Base-by-base conservation (phyloP, 495 filamentous ascomycete species). In the Cairneyella variabilis region DNA sequence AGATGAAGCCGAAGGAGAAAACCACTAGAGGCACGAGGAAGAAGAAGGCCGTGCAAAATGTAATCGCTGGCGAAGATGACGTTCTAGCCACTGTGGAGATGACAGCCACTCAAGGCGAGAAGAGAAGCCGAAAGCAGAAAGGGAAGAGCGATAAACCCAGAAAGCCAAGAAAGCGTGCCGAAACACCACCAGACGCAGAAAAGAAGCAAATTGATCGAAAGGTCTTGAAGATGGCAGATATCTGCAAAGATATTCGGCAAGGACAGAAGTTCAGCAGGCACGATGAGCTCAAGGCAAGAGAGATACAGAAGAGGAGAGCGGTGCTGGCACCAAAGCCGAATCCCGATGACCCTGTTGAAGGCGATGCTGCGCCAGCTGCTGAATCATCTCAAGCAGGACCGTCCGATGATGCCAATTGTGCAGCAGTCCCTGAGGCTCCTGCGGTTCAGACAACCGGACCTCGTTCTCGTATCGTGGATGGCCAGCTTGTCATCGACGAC, bases 131-230 rank as follows among this genome's bases (percentile, higher is more conserved):
- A 3, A 59, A 51, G 27, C 52, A 50, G 32, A 68, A 64, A 39
- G 66, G 67, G 51, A n/a, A n/a, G n/a, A n/a, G n/a, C n/a, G 66
- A 65, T 49, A 46, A 56, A 10, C 32, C 54, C 43, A 47, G 37
- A 21, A 44, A 53, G 36, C 22, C 57, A 42, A 56, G 57, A 62
- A 32, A 61, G 61, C 76, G 82, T 32, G 74, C 82, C 59, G 66
- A 71, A 8, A 95, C 89, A 1, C 90, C 90, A 1, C 88, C 90
- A 56, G 84, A 85, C 59, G 85, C 88, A 1, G 91, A 96, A 65
- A 63, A 71, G 8, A 74, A 83, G 27, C 75, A 84, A 42, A 87
- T 97, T 37, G 80, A 86, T 54, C 76, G 82, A 5, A 75, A 75
- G 3, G 76, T 78, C 1, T 75, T 89, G 28, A 92, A 83, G 51